Evolutionary conservation across 148 eudicot species (phyloP).

Genomic region (Chenopodium album): DNA sequence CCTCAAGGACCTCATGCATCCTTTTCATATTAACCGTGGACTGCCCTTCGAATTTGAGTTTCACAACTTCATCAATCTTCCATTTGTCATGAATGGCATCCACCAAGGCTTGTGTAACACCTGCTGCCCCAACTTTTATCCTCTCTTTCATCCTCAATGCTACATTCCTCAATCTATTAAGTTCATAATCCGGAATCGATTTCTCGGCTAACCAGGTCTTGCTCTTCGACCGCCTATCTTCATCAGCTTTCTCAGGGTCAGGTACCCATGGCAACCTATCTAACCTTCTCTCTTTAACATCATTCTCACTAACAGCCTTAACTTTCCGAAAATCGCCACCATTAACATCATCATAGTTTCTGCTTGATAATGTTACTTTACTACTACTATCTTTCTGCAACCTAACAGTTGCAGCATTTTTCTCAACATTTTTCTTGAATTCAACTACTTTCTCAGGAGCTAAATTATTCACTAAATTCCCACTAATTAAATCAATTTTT

Average conservation of each 20-base stretch:
- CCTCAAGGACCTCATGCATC: constrained; percentile 86
- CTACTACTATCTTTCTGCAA: constrained; percentile 12
- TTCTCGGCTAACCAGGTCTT: constrained; percentile 63
- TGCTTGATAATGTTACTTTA: not conserved
- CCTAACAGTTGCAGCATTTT: constrained; percentile 18
- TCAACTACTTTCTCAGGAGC: constrained; percentile 7
- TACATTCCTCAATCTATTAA: constrained; percentile 83
- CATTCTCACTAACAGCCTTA: constrained; percentile 22
- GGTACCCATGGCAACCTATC: constrained; percentile 60
- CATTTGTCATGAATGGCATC: constrained; percentile 72
- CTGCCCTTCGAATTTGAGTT: constrained; percentile 83
- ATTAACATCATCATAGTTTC: not conserved
- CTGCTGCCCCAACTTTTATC: constrained; percentile 72
- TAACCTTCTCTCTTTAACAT: constrained; percentile 16
- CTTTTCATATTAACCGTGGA: constrained; percentile 69
- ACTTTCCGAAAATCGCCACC: constrained; percentile 9
- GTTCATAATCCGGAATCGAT: constrained; percentile 63
- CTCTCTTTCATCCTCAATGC: constrained; percentile 91
- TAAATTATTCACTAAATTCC: constrained; percentile 9
- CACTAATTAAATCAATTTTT: constrained; percentile 29
- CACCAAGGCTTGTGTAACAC: constrained; percentile 74
- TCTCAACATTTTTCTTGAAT: constrained; percentile 17
- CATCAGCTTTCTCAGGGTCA: constrained; percentile 20
- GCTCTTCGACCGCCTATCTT: constrained; percentile 31
- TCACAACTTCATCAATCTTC: constrained; percentile 83